Evolutionary conservation across 1,284 basidiomycete genomes (phyloP).

Genomic region (Cryptococcus floricola): DNA sequence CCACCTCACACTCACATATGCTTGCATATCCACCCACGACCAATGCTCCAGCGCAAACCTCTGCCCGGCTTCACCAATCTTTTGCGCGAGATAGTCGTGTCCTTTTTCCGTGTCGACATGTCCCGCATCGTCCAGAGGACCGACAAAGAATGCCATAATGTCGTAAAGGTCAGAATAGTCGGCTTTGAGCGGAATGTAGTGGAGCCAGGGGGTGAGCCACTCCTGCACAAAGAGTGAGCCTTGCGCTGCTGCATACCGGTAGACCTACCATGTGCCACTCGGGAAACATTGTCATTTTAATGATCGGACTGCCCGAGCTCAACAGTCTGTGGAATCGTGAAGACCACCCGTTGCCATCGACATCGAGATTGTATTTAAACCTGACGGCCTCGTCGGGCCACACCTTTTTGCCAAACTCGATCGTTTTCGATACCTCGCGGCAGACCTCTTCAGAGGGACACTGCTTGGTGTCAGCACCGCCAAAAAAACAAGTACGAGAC

Average conservation of each 20-base stretch:
- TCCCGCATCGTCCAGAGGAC: conserved; percentile 41
- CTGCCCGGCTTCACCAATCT: conserved; percentile 52
- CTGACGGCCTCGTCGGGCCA: conserved; percentile 56
- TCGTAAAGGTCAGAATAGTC: conserved; percentile 53
- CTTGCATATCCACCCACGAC: conserved; percentile 53
- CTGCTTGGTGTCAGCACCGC: conserved; percentile 2
- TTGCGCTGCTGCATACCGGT: not conserved
- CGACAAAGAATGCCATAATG: conserved; percentile 52
- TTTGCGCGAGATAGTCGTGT: conserved; percentile 50
- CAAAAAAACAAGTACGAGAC: not conserved
- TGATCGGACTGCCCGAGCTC: conserved; percentile 46
- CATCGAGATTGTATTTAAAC: conserved; percentile 45
- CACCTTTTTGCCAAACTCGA: conserved; percentile 51
- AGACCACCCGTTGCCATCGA: conserved; percentile 53
- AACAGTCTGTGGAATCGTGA: conserved; percentile 50
- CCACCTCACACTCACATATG: conserved; percentile 41
- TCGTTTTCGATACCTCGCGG: conserved; percentile 35
- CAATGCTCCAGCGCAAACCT: conserved; percentile 51
- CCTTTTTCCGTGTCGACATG: conserved; percentile 39
- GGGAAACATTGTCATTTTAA: conserved; percentile 50
- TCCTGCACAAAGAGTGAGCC: not conserved
- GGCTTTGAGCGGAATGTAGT: conserved; percentile 51
- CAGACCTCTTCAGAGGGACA: conserved; percentile 32
- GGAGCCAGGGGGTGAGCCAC: conserved; percentile 40
- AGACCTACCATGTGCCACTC: conserved; percentile 47